These are phyloP conservation scores for Coniella vitis DNA, from an alignment of 2,329 filamentous ascomycete genomes.

Conservation along the genomic window DNA sequence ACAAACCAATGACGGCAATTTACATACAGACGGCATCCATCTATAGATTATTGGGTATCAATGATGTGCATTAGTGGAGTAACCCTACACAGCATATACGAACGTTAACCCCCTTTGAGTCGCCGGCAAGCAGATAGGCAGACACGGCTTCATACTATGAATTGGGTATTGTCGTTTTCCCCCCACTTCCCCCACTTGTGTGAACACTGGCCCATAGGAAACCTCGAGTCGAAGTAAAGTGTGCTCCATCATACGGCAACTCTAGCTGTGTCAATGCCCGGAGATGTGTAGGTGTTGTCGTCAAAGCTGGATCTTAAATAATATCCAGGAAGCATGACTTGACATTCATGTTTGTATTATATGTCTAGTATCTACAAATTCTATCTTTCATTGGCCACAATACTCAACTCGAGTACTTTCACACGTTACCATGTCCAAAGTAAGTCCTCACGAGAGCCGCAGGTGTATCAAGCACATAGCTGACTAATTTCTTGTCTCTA, in stretches of 20 bases:
- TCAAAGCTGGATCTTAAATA: background rate
- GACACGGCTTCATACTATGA: no score
- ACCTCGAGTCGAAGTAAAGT: no score
- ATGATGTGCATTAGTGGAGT: background rate
- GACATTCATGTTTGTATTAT: background rate
- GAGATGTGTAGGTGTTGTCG: background rate
- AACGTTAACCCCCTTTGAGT: background rate
- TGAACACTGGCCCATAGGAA: background rate
- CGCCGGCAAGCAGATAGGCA: background rate
- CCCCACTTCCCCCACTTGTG: constrained; percentile 13
- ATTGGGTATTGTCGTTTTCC: no score
- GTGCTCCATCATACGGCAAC: background rate
- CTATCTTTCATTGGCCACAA: no score
- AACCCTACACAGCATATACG: background rate
- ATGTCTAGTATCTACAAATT: no score
- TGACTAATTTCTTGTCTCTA: constrained; percentile 14
- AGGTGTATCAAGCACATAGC: background rate
- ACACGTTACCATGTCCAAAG: constrained; percentile 7
- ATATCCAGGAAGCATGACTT: no score
- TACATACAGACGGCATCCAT: background rate
- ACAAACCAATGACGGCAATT: no score
- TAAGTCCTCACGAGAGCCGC: background rate
- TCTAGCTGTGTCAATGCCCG: no score
- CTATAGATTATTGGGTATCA: background rate
- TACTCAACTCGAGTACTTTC: no score